A percentile compares a stretch with the other conserved stretches of the same genome.
These are phyloP conservation scores for Globisporangium iwayamae DNA, from an alignment of 352 stramenopile genomes.

Conservation along the genomic window DNA sequence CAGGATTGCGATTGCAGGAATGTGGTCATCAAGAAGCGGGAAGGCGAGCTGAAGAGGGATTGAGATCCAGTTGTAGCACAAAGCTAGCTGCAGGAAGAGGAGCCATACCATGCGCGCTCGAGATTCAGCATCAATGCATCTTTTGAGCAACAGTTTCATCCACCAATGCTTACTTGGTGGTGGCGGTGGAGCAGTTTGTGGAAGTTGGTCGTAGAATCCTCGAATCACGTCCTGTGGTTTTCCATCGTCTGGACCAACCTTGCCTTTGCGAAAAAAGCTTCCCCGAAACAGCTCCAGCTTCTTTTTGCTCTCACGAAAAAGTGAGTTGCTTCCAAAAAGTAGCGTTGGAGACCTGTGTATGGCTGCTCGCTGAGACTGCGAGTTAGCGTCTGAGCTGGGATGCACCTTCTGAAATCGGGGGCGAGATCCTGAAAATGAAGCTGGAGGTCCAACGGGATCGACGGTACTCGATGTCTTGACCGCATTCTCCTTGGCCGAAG, in stretches of 20 bases:
- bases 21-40: slow-evolving; percentile 25
- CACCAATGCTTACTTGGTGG: slow-evolving; percentile 26
- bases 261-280: slow-evolving; percentile 31
- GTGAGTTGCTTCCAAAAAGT: background rate
- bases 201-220: slow-evolving; percentile 51
- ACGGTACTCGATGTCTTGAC: background rate
- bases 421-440: background rate
- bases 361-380: background rate
- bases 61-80: slow-evolving; percentile 55
- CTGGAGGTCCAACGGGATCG: background rate
- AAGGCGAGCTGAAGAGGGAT: slow-evolving; percentile 52
- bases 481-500: background rate
- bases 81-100: slow-evolving; percentile 29
- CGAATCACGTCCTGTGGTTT: slow-evolving; percentile 40
- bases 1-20: slow-evolving; percentile 27
- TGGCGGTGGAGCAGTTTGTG: slow-evolving; percentile 21
- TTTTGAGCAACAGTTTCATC: slow-evolving; percentile 25
- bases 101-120: slow-evolving; percentile 45
- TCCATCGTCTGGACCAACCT: slow-evolving; percentile 20
- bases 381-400: background rate
- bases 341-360: background rate
- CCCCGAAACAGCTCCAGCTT: slow-evolving; percentile 26
- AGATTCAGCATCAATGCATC: slow-evolving; percentile 39
- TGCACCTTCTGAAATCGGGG: background rate
- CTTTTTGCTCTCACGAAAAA: slow-evolving; percentile 22